Evolutionary conservation across 2,329 filamentous ascomycete species (phyloP).

Genomic region (Aspergillus sp.): DNA sequence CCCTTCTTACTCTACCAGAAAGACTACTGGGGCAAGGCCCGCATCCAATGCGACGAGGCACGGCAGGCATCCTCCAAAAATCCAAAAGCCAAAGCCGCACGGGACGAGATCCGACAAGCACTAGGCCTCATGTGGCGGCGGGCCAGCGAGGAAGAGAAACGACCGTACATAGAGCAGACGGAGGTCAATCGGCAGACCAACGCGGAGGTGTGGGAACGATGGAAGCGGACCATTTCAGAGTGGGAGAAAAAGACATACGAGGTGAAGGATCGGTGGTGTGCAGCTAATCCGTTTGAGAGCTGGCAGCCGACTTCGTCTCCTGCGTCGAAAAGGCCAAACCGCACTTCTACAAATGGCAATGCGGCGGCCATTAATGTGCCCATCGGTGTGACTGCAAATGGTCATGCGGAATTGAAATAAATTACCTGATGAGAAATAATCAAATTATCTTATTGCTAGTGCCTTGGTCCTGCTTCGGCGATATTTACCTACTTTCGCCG

Average conservation of each 20-base stretch:
- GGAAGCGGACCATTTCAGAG: constrained; percentile 64
- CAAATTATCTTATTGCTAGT: too few species aligned
- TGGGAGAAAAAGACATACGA: constrained; percentile 37
- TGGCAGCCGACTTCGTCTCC: constrained; percentile 15
- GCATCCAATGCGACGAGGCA: constrained; percentile 65
- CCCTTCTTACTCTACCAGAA: constrained; percentile 89
- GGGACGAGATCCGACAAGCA: constrained; percentile 74
- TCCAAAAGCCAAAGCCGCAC: constrained; percentile 60
- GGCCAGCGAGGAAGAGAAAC: constrained; percentile 62
- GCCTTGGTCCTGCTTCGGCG: too few species aligned
- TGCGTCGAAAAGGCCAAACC: neutral
- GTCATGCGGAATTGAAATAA: too few species aligned
- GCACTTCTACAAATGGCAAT: too few species aligned
- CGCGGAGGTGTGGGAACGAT: constrained; percentile 59
- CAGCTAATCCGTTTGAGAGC: constrained; percentile 30
- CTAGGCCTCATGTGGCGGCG: constrained; percentile 90
- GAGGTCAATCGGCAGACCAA: constrained; percentile 66
- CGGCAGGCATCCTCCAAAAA: constrained; percentile 61
- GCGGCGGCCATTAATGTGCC: too few species aligned
- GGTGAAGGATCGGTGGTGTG: constrained; percentile 37
- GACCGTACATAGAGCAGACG: constrained; percentile 73
- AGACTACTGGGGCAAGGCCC: constrained; percentile 59
- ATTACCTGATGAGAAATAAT: too few species aligned
- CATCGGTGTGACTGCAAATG: too few species aligned
- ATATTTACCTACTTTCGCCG: too few species aligned